Evolutionary conservation across 2,329 filamentous ascomycete genomes (phyloP).

Genomic region (Calonectria hawksworthii): DNA sequence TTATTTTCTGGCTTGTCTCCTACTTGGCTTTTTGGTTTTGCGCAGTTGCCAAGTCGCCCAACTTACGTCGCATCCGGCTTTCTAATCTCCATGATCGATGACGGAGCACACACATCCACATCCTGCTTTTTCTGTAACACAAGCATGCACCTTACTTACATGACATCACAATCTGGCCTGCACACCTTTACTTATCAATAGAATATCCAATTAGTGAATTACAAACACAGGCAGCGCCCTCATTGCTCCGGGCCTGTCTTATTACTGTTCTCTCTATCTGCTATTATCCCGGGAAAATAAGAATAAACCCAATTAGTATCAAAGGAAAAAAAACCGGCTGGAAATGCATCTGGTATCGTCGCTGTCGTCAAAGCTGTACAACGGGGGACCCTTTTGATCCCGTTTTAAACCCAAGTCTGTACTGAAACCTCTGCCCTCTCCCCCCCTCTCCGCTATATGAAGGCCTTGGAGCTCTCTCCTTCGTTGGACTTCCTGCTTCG

Average conservation of each 20-base stretch:
- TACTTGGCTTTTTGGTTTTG: not conserved
- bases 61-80: not conserved
- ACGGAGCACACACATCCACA: not conserved
- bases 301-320: slow-evolving; percentile 1
- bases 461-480: slow-evolving; percentile 41
- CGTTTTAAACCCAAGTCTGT: not conserved
- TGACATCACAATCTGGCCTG: not conserved
- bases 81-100: not conserved
- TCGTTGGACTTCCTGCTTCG: slow-evolving; percentile 33
- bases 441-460: slow-evolving; percentile 33
- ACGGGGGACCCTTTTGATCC: slow-evolving; percentile 1
- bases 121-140: not conserved
- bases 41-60: not conserved
- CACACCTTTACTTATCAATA: not conserved
- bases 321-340: not conserved
- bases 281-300: not conserved
- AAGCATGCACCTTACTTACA: not conserved
- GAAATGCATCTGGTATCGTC: slow-evolving; percentile 33
- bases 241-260: not conserved
- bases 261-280: not conserved
- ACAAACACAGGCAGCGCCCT: not conserved
- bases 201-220: not conserved
- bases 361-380: slow-evolving; percentile 27
- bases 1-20: not conserved
- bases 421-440: not conserved